These are phyloP conservation scores for Ogataea thermomethanolica DNA, from an alignment of 805 yeast genomes.

Conservation along the genomic window DNA sequence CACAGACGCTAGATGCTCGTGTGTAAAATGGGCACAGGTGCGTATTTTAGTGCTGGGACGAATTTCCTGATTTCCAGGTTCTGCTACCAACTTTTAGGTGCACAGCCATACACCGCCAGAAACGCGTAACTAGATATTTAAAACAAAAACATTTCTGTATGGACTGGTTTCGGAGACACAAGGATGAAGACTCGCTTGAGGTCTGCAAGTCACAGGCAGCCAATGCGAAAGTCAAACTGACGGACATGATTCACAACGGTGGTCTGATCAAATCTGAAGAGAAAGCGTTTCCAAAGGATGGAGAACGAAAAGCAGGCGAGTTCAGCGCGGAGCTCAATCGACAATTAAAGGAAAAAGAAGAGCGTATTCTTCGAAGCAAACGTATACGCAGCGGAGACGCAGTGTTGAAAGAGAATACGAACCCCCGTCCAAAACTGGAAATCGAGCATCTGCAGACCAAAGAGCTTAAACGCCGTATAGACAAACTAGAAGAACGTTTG, in stretches of 20 bases:
- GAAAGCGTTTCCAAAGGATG: conserved; percentile 9
- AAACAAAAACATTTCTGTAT: conserved; percentile 8
- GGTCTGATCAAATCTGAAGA: conserved; percentile 9
- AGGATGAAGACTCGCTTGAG: conserved; percentile 20
- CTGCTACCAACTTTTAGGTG: not conserved
- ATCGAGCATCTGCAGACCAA: conserved; percentile 11
- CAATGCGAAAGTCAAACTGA: conserved; percentile 14
- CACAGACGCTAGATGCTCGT: too few species aligned
- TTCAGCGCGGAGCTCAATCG: conserved; percentile 18
- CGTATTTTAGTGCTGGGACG: not conserved
- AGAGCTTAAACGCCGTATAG: conserved; percentile 7
- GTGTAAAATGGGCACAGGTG: not conserved
- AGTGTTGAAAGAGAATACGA: conserved; percentile 3
- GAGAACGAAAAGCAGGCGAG: conserved; percentile 14
- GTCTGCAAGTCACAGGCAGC: conserved; percentile 16
- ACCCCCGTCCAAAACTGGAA: conserved; percentile 3
- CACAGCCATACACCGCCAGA: conserved; percentile 4
- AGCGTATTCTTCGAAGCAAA: conserved; percentile 10
- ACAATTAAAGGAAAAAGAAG: conserved; percentile 20
- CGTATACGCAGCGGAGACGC: conserved; percentile 7
- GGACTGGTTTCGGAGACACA: conserved; percentile 7
- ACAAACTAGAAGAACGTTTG: conserved; percentile 3
- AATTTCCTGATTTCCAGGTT: not conserved
- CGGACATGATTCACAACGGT: conserved; percentile 14
- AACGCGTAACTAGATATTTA: conserved; percentile 2